Percentiles rank a stretch among this genome's conserved stretches.
Evolutionary conservation across 2,329 filamentous ascomycete species (phyloP).

Genomic region (Pseudogymnoascus sp.): DNA sequence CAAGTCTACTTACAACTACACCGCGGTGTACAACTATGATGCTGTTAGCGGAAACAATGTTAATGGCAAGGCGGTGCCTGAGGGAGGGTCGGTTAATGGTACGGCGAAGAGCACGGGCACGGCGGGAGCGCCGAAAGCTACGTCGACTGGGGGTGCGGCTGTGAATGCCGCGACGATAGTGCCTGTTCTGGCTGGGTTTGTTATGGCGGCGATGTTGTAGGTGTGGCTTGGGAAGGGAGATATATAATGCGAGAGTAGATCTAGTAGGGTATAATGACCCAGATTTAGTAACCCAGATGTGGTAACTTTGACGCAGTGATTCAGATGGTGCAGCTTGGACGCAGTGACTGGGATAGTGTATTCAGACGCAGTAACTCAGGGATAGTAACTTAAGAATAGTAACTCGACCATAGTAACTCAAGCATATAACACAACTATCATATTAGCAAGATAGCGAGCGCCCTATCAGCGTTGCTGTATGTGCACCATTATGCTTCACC

Average conservation of each 20-base stretch:
- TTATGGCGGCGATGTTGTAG: not conserved
- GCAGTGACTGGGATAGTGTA: no score
- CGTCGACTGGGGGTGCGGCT: not conserved
- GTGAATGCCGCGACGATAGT: not conserved
- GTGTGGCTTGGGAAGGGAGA: not conserved
- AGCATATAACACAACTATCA: no score
- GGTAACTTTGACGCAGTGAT: not conserved
- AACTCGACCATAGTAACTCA: no score
- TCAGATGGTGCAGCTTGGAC: no score
- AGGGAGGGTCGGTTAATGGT: not conserved
- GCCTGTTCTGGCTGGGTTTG: not conserved
- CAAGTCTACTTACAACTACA: slow-evolving; percentile 18
- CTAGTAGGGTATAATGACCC: not conserved
- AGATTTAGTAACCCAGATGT: not conserved
- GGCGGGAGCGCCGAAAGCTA: not conserved
- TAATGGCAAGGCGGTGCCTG: slow-evolving; percentile 5
- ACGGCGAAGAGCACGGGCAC: not conserved
- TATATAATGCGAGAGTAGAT: not conserved
- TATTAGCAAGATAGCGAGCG: no score
- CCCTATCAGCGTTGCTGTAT: no score
- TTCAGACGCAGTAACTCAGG: no score
- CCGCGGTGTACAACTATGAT: slow-evolving; percentile 19
- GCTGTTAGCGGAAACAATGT: slow-evolving; percentile 13
- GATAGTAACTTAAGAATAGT: no score
- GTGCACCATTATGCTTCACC: no score